A percentile compares a stretch with the other conserved stretches of the same genome.
Evolutionary conservation across 495 filamentous ascomycete genomes (phyloP).

Genomic region (Hypoxylon trugodes): DNA sequence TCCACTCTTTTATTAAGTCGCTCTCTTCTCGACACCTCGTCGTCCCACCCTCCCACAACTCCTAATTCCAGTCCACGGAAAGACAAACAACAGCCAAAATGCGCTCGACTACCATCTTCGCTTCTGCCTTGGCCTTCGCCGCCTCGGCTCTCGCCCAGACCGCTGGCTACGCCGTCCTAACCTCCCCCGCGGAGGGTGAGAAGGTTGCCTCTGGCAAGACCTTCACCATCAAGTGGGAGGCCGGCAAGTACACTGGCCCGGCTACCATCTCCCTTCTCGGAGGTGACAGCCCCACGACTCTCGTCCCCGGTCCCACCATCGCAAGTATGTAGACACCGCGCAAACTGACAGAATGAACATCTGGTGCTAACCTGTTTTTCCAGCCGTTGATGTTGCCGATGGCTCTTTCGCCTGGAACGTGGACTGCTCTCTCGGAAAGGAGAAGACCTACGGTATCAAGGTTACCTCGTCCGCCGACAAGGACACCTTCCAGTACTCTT

Average conservation of each 20-base stretch:
- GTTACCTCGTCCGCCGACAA: conserved; percentile 47
- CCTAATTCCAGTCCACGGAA: conserved; percentile 22
- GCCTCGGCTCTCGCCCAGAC: conserved; percentile 53
- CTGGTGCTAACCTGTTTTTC: conserved; percentile 16
- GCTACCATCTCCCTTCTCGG: conserved; percentile 53
- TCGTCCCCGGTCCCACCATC: conserved; percentile 43
- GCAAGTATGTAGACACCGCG: conserved; percentile 47
- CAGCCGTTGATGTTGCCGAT: conserved; percentile 41
- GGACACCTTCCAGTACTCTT: conserved; percentile 58
- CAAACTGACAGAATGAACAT: not conserved
- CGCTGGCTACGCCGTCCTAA: conserved; percentile 51
- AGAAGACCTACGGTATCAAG: conserved; percentile 55
- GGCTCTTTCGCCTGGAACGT: conserved; percentile 52
- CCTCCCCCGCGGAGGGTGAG: conserved; percentile 45
- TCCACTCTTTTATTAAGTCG: conserved; percentile 26
- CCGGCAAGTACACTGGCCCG: conserved; percentile 36
- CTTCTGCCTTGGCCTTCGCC: conserved; percentile 55
- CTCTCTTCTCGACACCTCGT: too few species aligned
- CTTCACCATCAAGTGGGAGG: conserved; percentile 45
- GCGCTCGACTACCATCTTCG: conserved; percentile 49
- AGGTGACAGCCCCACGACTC: conserved; percentile 42
- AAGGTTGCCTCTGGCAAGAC: conserved; percentile 50
- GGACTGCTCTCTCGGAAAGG: conserved; percentile 45
- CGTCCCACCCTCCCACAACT: not conserved
- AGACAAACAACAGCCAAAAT: conserved; percentile 47